A percentile compares a stretch with the other conserved stretches of the same genome.
Evolutionary conservation across 495 filamentous ascomycete genomes (phyloP).

Genomic region (Penicillium roqueforti): DNA sequence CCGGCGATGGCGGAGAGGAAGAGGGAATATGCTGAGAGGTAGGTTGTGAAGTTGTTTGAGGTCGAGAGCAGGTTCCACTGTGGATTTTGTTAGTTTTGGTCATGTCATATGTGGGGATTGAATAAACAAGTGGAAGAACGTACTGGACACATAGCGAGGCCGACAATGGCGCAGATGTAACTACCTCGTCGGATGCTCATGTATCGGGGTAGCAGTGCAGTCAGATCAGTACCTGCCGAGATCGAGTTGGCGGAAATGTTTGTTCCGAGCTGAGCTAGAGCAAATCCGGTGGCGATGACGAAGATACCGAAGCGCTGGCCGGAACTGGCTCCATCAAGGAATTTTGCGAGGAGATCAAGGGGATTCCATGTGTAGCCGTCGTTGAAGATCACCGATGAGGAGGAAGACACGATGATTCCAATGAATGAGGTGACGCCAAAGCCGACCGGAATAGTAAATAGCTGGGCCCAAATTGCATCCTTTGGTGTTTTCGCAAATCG

Average conservation of each 20-base stretch:
- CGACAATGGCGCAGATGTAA: constrained; percentile 80
- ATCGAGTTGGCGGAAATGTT: constrained; percentile 93
- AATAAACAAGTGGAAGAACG: constrained; percentile 3
- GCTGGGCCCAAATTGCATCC: constrained; percentile 85
- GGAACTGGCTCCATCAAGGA: constrained; percentile 69
- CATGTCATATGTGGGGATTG: neutral
- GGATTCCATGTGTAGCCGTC: constrained; percentile 82
- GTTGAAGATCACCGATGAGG: constrained; percentile 71
- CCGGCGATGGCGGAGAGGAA: constrained; percentile 92
- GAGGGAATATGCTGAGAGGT: constrained; percentile 91
- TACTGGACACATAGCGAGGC: constrained; percentile 81
- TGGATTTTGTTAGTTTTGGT: neutral
- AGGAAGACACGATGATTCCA: constrained; percentile 89
- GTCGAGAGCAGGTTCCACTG: constrained; percentile 71
- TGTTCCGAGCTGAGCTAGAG: constrained; percentile 83
- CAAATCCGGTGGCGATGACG: constrained; percentile 76
- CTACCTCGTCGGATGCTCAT: constrained; percentile 87
- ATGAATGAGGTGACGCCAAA: constrained; percentile 91
- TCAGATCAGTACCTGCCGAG: constrained; percentile 87
- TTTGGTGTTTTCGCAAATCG: constrained; percentile 77
- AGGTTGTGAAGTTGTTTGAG: constrained; percentile 90
- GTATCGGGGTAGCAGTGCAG: constrained; percentile 80
- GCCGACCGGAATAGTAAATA: constrained; percentile 79
- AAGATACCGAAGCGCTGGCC: constrained; percentile 85
- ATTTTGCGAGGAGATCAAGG: constrained; percentile 66